A percentile compares a stretch with the other conserved stretches of the same genome.
Conservation (phyloP, 352 stramenopile genomes). For the Thraustotheca clavata region DNA sequence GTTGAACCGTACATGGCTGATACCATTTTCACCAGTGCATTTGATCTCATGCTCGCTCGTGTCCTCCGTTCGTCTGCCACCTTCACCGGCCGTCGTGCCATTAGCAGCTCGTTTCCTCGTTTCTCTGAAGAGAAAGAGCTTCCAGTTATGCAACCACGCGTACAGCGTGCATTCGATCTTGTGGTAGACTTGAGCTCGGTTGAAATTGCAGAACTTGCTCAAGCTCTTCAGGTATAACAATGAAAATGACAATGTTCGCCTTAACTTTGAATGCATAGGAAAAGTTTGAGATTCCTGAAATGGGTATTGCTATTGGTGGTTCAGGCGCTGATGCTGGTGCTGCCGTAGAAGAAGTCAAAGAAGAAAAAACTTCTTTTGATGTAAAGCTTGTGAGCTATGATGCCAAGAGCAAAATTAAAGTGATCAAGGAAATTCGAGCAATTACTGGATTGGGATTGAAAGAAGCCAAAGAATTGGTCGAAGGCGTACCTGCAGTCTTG, state of each 20-base stretch:
- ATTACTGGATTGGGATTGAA: constrained; percentile 93
- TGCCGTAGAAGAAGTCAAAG: constrained; percentile 53
- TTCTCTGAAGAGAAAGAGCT: constrained; percentile 18
- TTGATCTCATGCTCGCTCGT: constrained; percentile 14
- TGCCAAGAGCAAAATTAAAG: constrained; percentile 96
- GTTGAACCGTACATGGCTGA: neutral
- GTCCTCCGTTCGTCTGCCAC: constrained; percentile 15
- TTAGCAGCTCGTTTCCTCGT: constrained; percentile 12
- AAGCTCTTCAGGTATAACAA: constrained; percentile 58
- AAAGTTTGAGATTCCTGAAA: constrained; percentile 81
- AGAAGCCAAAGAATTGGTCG: constrained; percentile 94
- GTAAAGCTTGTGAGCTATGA: constrained; percentile 93
- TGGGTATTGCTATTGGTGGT: constrained; percentile 63
- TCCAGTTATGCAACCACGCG: constrained; percentile 47
- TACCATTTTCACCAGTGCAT: constrained; percentile 1
- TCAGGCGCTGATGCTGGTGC: constrained; percentile 28
- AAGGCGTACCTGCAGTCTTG: constrained; percentile 87
- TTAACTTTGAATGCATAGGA: constrained; percentile 30
- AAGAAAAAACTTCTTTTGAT: constrained; percentile 93
- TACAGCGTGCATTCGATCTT: constrained; percentile 73
- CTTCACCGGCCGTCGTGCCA: constrained; percentile 15
- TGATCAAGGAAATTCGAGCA: constrained; percentile 94
- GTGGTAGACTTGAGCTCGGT: constrained; percentile 83
- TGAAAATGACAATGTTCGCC: neutral
- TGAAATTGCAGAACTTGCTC: constrained; percentile 79